Base-by-base conservation (phyloP, 768 basidiomycete species). In the Suillus spraguei region DNA sequence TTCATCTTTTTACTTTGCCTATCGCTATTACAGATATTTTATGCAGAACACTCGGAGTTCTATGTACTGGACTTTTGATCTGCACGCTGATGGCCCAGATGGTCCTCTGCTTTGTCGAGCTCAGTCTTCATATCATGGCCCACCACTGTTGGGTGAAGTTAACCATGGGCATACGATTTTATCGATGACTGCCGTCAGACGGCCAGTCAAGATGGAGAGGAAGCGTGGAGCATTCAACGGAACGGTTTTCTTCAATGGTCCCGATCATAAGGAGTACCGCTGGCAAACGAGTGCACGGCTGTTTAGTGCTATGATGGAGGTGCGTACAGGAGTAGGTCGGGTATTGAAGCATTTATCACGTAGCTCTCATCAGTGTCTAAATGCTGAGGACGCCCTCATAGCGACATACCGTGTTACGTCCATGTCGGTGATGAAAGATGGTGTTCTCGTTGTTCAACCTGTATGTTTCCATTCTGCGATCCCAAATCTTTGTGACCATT, bases 361-460 rank as follows among this genome's bases (percentile, higher is more conserved):
- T n/a, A 38, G 41, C 38, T n/a, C 24, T 46, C 28, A 42, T 22
- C 50, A 72, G 70, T 72, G 67, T 44, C 33, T 68, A 58, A 60
- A 70, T n/a, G 20, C 60, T 6, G 63, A 67, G 16, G 67, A 65
- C 20, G 64, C 63, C 11, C 50, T 74, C 56, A 60, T 74, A 47
- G 74, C 72, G n/a, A 70, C 68, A 24, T 75, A 74, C 60, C 74
- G 69, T 59, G 55, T 61, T 11, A 72, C 67, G 14, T 39, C 65
- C 10, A 64, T 74, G 63, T 69, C 72, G 9, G 13, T 66, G 39
- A 65, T 59, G 39, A 75, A 76, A 53, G 71, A 76, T 56, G 74
- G 71, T 5, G 71, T 71, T 28, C 56, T 74, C 49, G 60, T 64
- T 8, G 64, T 75, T 28, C 64, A 76, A 62, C 72, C 69, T 55